These are phyloP conservation scores for Raffaelea albimanens DNA, from an alignment of 2,329 filamentous ascomycete species.

Conservation along the genomic window DNA sequence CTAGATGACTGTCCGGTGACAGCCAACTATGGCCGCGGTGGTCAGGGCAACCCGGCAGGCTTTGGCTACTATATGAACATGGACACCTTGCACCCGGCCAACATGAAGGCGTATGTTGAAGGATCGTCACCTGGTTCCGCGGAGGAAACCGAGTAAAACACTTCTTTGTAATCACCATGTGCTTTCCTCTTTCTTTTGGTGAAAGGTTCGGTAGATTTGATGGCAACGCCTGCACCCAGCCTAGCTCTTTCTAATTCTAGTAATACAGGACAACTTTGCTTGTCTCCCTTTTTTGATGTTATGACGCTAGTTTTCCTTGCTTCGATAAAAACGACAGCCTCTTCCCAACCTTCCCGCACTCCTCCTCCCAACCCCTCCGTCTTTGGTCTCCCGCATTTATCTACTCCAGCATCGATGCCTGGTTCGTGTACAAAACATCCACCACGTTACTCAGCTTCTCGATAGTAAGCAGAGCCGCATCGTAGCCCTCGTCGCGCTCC, in stretches of 20 bases:
- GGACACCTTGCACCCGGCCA: background rate
- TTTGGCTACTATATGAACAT: constrained; percentile 1
- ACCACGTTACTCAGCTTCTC: constrained; percentile 97
- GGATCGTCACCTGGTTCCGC: no score
- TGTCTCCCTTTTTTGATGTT: background rate
- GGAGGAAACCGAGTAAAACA: no score
- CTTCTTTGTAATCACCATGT: no score
- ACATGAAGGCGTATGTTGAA: no score
- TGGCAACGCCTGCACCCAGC: background rate
- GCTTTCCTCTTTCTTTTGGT: no score
- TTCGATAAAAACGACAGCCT: no score
- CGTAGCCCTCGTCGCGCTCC: constrained; percentile 85
- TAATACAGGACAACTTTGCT: constrained; percentile 3
- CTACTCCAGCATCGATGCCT: constrained; percentile 90
- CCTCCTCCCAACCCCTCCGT: background rate
- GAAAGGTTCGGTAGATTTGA: background rate
- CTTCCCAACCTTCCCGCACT: no score
- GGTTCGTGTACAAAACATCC: constrained; percentile 94
- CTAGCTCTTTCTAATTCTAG: background rate
- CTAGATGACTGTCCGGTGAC: background rate
- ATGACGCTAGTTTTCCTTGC: background rate
- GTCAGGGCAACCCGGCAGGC: background rate
- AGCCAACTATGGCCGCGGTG: background rate
- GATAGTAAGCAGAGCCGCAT: constrained; percentile 87
- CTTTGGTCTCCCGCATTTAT: background rate